A percentile compares a stretch with the other conserved stretches of the same genome.
phyloP scores from a whole-genome alignment of 441 rosid genomes.

The Populus hybrid region DNA sequence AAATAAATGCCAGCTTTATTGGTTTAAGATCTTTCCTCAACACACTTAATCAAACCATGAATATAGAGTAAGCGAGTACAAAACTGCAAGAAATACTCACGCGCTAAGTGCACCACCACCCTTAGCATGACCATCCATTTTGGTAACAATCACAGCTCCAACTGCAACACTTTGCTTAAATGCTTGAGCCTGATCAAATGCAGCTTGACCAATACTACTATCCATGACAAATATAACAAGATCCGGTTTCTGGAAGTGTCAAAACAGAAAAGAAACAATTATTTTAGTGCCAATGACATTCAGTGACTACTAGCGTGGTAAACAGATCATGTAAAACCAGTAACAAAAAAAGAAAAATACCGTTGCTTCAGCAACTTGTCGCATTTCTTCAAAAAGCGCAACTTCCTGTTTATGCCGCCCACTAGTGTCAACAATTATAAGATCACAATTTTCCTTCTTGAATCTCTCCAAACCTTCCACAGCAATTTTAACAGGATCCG shows the following conservation, averaged over 20 bases:
- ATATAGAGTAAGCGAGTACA: no score
- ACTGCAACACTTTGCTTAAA: constrained; percentile 83
- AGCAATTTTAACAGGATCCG: constrained; percentile 87
- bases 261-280: no score
- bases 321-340: constrained; percentile 17
- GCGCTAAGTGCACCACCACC: constrained; percentile 99
- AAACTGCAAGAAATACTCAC: constrained; percentile 37
- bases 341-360: constrained; percentile 12
- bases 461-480: constrained; percentile 85
- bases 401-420: constrained; percentile 95
- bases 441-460: constrained; percentile 81
- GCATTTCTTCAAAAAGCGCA: constrained; percentile 91
- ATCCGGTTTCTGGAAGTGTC: constrained; percentile 68
- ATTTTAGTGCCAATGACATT: background rate
- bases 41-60: no score
- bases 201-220: constrained; percentile 96
- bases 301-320: background rate
- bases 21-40: no score
- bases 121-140: constrained; percentile 96
- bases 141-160: constrained; percentile 87
- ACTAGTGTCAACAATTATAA: constrained; percentile 82
- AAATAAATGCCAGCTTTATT: no score
- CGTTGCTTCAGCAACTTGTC: constrained; percentile 91
- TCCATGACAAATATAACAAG: constrained; percentile 88
- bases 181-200: constrained; percentile 89